Evolutionary conservation across 2,329 filamentous ascomycete genomes (phyloP).

Genomic region (Graphiopsis chlorocephala): DNA sequence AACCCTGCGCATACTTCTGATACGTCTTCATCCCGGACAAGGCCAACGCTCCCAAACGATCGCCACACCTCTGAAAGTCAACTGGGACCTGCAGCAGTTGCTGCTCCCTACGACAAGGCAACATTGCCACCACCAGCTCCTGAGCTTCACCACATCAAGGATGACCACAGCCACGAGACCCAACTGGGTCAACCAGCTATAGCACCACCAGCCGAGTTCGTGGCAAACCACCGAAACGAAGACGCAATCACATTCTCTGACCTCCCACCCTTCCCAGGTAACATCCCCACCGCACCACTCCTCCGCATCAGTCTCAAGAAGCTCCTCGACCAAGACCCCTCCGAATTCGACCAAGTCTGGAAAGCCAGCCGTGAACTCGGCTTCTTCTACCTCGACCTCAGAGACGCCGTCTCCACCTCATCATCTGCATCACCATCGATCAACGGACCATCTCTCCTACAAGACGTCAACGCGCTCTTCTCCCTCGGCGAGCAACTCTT

Average conservation of each 20-base stretch:
- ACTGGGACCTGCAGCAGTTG: conserved; percentile 10
- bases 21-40: neutral
- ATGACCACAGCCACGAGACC: neutral
- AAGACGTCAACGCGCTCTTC: conserved; percentile 48
- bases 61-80: conserved; percentile 5
- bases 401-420: conserved; percentile 16
- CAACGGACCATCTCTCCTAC: conserved; percentile 41
- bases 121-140: neutral
- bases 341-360: conserved; percentile 38
- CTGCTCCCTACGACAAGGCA: neutral
- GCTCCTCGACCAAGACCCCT: conserved; percentile 32
- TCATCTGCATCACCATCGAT: conserved; percentile 15
- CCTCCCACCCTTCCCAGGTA: conserved; percentile 39
- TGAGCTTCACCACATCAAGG: neutral
- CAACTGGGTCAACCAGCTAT: conserved; percentile 4
- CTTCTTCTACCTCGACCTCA: conserved; percentile 57
- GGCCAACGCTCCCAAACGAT: neutral
- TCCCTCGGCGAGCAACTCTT: conserved; percentile 47
- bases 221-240: neutral
- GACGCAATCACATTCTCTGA: conserved; percentile 25
- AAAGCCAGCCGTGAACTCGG: conserved; percentile 47
- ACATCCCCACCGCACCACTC: conserved; percentile 41
- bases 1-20: neutral
- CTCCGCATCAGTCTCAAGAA: conserved; percentile 39
- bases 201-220: conserved; percentile 4